These are phyloP conservation scores for Exophiala lecanii-corni DNA, from an alignment of 2,329 filamentous ascomycete genomes.

Conservation along the genomic window DNA sequence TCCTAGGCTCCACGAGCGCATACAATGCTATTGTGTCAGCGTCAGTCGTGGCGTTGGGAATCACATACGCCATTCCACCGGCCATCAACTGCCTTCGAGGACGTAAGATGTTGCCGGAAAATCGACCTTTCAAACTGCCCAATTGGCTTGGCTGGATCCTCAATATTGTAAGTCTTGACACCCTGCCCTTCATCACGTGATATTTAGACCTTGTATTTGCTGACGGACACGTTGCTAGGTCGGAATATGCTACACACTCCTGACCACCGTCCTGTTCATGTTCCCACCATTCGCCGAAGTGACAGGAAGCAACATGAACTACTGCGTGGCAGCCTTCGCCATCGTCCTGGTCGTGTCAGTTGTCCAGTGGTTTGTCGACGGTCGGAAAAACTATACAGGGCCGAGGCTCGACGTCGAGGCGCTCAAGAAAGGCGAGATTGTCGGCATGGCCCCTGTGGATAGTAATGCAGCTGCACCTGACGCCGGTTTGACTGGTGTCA, in stretches of 20 bases:
- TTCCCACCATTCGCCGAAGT: conserved; percentile 66
- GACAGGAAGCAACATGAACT: conserved; percentile 63
- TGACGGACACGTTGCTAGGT: conserved; percentile 31
- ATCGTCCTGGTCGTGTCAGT: conserved; percentile 55
- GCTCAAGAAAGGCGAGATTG: conserved; percentile 27
- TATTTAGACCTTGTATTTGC: too few relatives aligned
- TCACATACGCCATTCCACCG: conserved; percentile 71
- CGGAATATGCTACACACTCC: conserved; percentile 60
- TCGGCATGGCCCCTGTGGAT: conserved; percentile 17
- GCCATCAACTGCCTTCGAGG: conserved; percentile 64
- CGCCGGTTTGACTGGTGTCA: not conserved
- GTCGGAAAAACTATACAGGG: conserved; percentile 56
- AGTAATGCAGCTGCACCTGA: conserved; percentile 4
- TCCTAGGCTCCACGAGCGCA: conserved; percentile 61
- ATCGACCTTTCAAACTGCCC: conserved; percentile 54
- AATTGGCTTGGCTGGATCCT: conserved; percentile 54
- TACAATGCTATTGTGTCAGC: conserved; percentile 69
- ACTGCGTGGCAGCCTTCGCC: conserved; percentile 50
- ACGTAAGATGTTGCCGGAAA: conserved; percentile 59
- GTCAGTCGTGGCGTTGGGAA: conserved; percentile 65
- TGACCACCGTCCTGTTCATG: conserved; percentile 72
- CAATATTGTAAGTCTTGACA: conserved; percentile 46
- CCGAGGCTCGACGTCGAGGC: conserved; percentile 43
- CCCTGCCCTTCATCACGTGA: too few relatives aligned
- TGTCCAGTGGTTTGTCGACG: conserved; percentile 57